Conservation (phyloP, 2,329 filamentous ascomycete genomes). For the Pseudocercospora eumusae region DNA sequence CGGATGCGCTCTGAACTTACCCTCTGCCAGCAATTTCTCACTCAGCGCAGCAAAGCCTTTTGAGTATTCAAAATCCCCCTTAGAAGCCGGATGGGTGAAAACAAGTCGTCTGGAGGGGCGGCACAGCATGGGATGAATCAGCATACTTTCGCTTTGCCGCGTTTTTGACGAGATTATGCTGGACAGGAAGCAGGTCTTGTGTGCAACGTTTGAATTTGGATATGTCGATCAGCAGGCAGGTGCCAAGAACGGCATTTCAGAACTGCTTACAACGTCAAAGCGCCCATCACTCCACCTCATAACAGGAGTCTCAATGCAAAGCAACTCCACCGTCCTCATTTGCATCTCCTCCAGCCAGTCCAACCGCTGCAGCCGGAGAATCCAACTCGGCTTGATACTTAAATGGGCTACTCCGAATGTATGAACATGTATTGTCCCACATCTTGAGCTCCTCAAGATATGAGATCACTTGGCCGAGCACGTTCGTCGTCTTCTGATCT, state of each 20-base stretch:
- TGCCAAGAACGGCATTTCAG: not conserved
- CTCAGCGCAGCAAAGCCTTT: conserved; percentile 10
- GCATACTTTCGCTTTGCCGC: too few species aligned
- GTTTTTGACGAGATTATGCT: too few species aligned
- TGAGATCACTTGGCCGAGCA: conserved; percentile 53
- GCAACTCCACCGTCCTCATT: conserved; percentile 1
- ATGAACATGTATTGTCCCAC: not conserved
- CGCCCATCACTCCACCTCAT: not conserved
- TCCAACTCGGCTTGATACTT: not conserved
- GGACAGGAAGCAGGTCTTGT: too few species aligned
- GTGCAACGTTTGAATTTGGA: too few species aligned
- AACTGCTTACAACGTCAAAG: not conserved
- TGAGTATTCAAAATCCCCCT: conserved; percentile 14
- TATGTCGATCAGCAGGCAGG: not conserved
- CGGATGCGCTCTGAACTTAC: conserved; percentile 11
- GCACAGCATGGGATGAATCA: not conserved
- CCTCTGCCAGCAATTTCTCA: conserved; percentile 4
- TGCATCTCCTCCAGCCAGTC: not conserved
- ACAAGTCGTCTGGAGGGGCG: not conserved
- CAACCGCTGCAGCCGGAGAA: not conserved
- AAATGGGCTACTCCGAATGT: not conserved
- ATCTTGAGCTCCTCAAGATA: conserved; percentile 49
- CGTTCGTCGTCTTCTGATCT: conserved; percentile 45
- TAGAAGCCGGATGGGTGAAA: not conserved
- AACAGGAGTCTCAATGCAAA: not conserved